Evolutionary conservation across 345 rosid genomes (phyloP).

Genomic region (rapeseed (Brassica napus)): Da-Ae NC_063442.1:44186001-44186500

Average conservation of each 20-base stretch:
- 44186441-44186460: background rate
- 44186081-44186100: background rate
- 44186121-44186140: conserved; percentile 24
- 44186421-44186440: background rate
- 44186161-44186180: conserved; percentile 33
- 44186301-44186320: background rate
- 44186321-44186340: conserved; percentile 68
- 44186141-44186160: conserved; percentile 79
- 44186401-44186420: background rate
- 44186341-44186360: background rate
- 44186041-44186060: conserved; percentile 98
- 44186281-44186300: background rate
- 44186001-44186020: conserved; percentile 95
- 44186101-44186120: background rate
- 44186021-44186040: conserved; percentile 98
- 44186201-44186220: conserved; percentile 52
- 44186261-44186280: conserved; percentile 50
- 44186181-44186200: conserved; percentile 65
- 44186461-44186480: background rate
- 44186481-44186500: background rate
- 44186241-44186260: conserved; percentile 45
- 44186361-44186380: background rate
- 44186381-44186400: background rate
- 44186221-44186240: conserved; percentile 66
- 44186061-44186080: background rate